Conservation (phyloP, 2,329 filamentous ascomycete genomes). For the Penicillium polonicum region DNA sequence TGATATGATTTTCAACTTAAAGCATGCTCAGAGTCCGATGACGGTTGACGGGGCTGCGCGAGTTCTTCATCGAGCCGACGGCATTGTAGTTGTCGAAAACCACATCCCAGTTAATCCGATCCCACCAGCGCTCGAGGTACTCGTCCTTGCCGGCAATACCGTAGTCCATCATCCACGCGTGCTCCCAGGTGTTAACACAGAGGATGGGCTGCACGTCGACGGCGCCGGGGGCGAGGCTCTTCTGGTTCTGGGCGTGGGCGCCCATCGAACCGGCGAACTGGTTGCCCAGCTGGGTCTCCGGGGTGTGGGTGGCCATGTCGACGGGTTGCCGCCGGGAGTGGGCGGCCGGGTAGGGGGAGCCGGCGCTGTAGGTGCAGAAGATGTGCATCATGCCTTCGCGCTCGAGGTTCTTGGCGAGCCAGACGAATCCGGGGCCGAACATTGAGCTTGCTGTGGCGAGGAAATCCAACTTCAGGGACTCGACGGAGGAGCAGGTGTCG, state of each 20-base stretch:
- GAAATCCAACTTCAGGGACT: constrained; percentile 78
- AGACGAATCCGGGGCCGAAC: constrained; percentile 97
- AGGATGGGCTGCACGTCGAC: constrained; percentile 70
- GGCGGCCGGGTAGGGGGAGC: constrained; percentile 80
- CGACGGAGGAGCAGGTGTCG: constrained; percentile 74
- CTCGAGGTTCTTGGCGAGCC: constrained; percentile 69
- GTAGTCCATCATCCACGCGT: constrained; percentile 85
- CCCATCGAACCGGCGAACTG: constrained; percentile 39
- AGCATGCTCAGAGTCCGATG: constrained; percentile 30
- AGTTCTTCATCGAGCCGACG: constrained; percentile 26
- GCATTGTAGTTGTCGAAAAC: constrained; percentile 56
- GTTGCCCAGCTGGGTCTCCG: constrained; percentile 35
- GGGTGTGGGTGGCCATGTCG: constrained; percentile 47
- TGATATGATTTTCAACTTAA: constrained; percentile 19
- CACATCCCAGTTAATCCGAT: constrained; percentile 77
- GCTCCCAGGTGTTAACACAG: constrained; percentile 96
- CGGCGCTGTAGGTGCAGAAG: constrained; percentile 86
- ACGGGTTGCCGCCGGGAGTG: constrained; percentile 69
- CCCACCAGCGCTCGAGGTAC: constrained; percentile 83
- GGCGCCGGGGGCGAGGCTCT: constrained; percentile 41
- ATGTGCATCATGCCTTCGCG: constrained; percentile 59
- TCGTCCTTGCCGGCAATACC: constrained; percentile 70
- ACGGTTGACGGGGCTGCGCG: constrained; percentile 21
- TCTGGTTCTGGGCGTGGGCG: constrained; percentile 33
- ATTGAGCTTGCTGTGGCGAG: constrained; percentile 78